Evolutionary conservation across 148 eudicot genomes (phyloP).

Genomic region (Suaeda aralocaspica): DNA sequence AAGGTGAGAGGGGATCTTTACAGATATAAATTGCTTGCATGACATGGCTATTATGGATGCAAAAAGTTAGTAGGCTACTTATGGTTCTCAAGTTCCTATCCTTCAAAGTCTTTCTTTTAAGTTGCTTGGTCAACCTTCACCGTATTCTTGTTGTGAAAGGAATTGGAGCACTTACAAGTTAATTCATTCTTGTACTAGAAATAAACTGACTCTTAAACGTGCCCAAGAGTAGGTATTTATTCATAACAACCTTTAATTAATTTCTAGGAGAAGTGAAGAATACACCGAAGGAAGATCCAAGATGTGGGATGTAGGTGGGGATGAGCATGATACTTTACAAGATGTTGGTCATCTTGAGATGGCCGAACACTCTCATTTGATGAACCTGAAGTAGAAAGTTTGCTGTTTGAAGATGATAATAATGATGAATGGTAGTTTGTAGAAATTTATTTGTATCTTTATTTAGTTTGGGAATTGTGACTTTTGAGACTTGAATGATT

Average conservation of each 20-base stretch:
- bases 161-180: conserved; percentile 18
- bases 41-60: too few species aligned
- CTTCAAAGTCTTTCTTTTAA: conserved; percentile 20
- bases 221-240: conserved; percentile 16
- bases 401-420: too few species aligned
- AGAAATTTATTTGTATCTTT: too few species aligned
- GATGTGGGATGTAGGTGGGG: too few species aligned
- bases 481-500: too few species aligned
- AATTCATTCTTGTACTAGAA: conserved; percentile 17
- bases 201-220: conserved; percentile 1
- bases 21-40: neutral
- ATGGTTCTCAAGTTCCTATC: neutral
- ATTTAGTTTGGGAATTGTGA: too few species aligned
- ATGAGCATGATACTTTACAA: too few species aligned
- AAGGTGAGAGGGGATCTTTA: neutral
- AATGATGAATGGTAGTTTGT: too few species aligned
- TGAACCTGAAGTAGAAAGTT: too few species aligned
- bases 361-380: too few species aligned
- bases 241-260: conserved; percentile 18
- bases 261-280: neutral
- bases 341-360: too few species aligned
- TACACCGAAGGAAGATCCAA: conserved; percentile 2
- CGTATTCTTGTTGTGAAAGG: conserved; percentile 15
- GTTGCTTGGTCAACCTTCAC: conserved; percentile 10
- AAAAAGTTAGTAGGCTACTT: too few species aligned